phyloP scores from a whole-genome alignment of 257 asterid genomes.

The Fraxinus americana region DNA sequence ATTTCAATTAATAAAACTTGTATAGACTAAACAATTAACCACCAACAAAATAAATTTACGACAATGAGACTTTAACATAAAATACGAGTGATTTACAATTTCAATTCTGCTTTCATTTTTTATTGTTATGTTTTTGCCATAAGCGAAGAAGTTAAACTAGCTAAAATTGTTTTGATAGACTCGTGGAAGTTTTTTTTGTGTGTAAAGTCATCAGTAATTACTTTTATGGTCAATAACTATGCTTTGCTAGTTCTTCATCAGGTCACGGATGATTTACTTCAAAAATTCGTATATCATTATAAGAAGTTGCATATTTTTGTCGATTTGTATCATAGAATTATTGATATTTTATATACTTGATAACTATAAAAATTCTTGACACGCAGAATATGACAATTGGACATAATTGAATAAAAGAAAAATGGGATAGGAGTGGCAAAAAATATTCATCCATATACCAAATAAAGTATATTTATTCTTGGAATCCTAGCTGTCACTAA shows the following conservation, averaged over 20 bases:
- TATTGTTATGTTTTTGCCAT: too few species aligned
- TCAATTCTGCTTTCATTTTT: too few species aligned
- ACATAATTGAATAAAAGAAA: background rate
- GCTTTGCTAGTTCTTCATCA: too few species aligned
- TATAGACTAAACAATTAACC: background rate
- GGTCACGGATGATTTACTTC: too few species aligned
- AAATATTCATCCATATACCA: slow-evolving; percentile 36
- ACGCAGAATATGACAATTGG: background rate
- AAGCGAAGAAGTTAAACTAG: background rate
- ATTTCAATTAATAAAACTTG: background rate
- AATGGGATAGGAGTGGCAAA: slow-evolving; percentile 3
- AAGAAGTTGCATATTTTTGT: too few species aligned
- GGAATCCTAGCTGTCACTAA: slow-evolving; percentile 45
- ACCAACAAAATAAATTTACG: background rate
- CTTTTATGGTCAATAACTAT: background rate
- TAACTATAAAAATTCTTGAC: background rate
- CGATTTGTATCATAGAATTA: background rate
- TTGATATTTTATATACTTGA: too few species aligned
- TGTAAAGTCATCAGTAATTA: too few species aligned
- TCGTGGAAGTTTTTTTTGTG: background rate
- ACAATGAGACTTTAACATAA: background rate
- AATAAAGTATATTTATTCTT: slow-evolving; percentile 11
- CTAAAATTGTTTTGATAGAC: background rate
- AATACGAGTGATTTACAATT: too few species aligned
- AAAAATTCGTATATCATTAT: background rate